These are phyloP conservation scores for Penicillium concentricum DNA, from an alignment of 2,329 filamentous ascomycete species.

Conservation along the genomic window DNA sequence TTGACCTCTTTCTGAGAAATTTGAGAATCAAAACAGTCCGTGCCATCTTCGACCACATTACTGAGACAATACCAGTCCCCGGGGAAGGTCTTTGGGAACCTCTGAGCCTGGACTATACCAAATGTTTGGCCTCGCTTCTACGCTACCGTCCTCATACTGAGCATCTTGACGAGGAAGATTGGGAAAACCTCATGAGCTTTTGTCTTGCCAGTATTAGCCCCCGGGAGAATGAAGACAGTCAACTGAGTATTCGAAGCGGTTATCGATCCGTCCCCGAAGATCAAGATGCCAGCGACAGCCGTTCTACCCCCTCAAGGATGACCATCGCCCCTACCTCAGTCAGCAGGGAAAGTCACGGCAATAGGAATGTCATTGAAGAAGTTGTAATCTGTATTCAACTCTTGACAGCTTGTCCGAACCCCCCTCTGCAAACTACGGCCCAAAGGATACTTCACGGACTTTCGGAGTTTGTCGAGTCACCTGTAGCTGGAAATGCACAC, in stretches of 20 bases:
- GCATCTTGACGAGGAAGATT: slow-evolving; percentile 67
- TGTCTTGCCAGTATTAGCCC: slow-evolving; percentile 60
- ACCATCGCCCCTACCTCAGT: slow-evolving; percentile 28
- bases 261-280: slow-evolving; percentile 29
- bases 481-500: slow-evolving; percentile 60
- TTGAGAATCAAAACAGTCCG: slow-evolving; percentile 76
- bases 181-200: slow-evolving; percentile 70
- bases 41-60: slow-evolving; percentile 77
- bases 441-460: slow-evolving; percentile 57
- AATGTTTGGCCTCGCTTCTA: slow-evolving; percentile 68
- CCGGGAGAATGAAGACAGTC: slow-evolving; percentile 27
- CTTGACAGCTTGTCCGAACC: slow-evolving; percentile 65
- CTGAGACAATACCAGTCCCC: slow-evolving; percentile 65
- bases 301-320: slow-evolving; percentile 32
- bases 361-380: slow-evolving; percentile 49
- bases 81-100: slow-evolving; percentile 66
- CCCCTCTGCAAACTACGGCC: slow-evolving; percentile 60
- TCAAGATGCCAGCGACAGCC: slow-evolving; percentile 24
- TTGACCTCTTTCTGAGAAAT: slow-evolving; percentile 66
- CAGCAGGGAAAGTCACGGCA: slow-evolving; percentile 26
- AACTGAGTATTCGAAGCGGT: slow-evolving; percentile 31
- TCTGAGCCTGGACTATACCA: slow-evolving; percentile 74
- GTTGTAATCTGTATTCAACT: slow-evolving; percentile 65
- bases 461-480: slow-evolving; percentile 61
- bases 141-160: slow-evolving; percentile 76